Evolutionary conservation across 2,329 filamentous ascomycete genomes (phyloP), one percentile per base, ranked within the genome.

Genomic region (Aspergillus proliferans): DNA sequence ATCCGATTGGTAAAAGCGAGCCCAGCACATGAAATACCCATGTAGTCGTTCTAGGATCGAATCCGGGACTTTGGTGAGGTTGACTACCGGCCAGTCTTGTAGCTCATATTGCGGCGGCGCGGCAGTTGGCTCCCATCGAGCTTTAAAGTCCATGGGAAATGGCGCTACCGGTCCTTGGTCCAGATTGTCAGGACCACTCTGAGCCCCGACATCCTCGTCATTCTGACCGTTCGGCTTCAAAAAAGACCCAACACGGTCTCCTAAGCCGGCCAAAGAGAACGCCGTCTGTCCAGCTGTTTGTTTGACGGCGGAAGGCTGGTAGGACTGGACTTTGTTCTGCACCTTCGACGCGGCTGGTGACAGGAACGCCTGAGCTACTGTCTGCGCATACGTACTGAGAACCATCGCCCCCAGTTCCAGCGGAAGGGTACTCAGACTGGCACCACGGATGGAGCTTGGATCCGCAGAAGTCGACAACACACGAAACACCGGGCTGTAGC

Each of bases 11-110:
- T 63, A 61, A 0, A 70, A 66, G 1, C 75, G 67, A 0, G 76
- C 78, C 84, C 84, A 87, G 3, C 81, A 83, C 36, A 84, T 81
- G 58, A 84, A 87, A 6, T 84, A 75, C 0, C 84, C 85, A 10
- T 71, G 68, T 45, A 87, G 71, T 3, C 78, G 75, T 52, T 78
- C 67, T 19, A 74, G 69, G 38, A 85, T 62, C 30, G 79, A 72
- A 22, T 78, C 76, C 0, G 79, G 71, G 0, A 85, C 70, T 8
- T 72, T 74, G 0, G 58, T 57, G 2, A 87, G 63, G 50, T 78
- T 82, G 0, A 81, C 65, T 57, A 0, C 74, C 75, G 0, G 72
- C 68, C 19, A 83, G 56, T 0, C 81, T 80, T 48, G 38, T 8
- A 40, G 38, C 7, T 40, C 18, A 2, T 40, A 19, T 12, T 40